Conservation (phyloP, 1,284 basidiomycete genomes). For the Hemileia vastatrix region DNA sequence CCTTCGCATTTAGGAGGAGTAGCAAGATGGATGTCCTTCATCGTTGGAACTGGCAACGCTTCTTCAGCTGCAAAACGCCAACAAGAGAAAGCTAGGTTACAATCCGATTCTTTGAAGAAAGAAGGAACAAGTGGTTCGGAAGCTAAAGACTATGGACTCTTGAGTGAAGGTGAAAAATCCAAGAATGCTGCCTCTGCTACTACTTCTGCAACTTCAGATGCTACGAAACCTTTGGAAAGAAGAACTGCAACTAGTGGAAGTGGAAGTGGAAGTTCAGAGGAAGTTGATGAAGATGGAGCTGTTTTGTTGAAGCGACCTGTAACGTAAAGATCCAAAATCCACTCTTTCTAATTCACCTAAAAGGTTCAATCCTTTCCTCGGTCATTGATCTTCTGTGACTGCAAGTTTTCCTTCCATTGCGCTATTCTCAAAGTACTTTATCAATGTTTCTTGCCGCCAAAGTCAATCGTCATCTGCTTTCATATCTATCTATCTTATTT, state of each 20-base stretch:
- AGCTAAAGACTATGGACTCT: conserved; percentile 31
- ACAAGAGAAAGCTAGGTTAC: conserved; percentile 17
- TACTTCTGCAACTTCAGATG: not conserved
- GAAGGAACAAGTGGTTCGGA: conserved; percentile 23
- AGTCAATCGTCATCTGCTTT: too few species aligned
- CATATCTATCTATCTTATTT: too few species aligned
- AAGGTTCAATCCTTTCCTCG: too few species aligned
- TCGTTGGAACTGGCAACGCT: conserved; percentile 35
- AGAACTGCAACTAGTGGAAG: conserved; percentile 5
- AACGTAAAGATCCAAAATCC: too few species aligned
- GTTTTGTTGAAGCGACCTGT: conserved; percentile 25
- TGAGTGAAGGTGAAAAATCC: conserved; percentile 28
- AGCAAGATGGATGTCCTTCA: conserved; percentile 29
- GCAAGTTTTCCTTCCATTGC: too few species aligned
- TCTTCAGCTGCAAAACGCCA: too few species aligned
- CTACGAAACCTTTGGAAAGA: conserved; percentile 4
- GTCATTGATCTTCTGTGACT: too few species aligned
- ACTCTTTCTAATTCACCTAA: too few species aligned
- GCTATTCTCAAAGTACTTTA: too few species aligned
- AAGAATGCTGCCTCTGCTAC: conserved; percentile 16
- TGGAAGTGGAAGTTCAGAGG: conserved; percentile 12
- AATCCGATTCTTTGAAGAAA: conserved; percentile 2
- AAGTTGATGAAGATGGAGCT: conserved; percentile 26
- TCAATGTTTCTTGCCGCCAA: too few species aligned
- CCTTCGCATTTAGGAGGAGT: not conserved